Conservation (phyloP, 306 rosid species). For the Prunus mume region DNA sequence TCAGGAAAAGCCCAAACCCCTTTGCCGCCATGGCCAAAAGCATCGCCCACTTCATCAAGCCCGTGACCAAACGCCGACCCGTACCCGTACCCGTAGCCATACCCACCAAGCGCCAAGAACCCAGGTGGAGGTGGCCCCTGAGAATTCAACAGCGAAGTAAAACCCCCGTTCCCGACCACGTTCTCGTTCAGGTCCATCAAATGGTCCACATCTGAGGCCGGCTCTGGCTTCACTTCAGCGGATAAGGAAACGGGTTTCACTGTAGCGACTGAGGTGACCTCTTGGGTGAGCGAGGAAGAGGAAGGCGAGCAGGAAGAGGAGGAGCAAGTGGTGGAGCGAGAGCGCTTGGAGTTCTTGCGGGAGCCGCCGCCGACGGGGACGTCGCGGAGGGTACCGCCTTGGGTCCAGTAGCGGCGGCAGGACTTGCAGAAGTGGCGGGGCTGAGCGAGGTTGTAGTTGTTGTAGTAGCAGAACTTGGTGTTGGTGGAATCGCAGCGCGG, state of each 20-base stretch:
- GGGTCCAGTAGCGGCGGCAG: slow-evolving; percentile 67
- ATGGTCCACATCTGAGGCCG: slow-evolving; percentile 2
- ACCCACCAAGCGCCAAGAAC: slow-evolving; percentile 36
- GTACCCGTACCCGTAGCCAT: slow-evolving; percentile 30
- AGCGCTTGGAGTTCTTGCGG: slow-evolving; percentile 41
- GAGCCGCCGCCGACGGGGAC: slow-evolving; percentile 56
- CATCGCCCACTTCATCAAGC: slow-evolving; percentile 34
- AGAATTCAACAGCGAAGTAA: slow-evolving; percentile 26
- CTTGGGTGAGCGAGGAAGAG: slow-evolving; percentile 24
- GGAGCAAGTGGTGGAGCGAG: slow-evolving; percentile 21
- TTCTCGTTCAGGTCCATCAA: neutral
- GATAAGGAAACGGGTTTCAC: slow-evolving; percentile 6
- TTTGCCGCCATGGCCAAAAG: slow-evolving; percentile 24
- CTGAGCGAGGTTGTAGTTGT: slow-evolving; percentile 57
- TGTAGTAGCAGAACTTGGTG: slow-evolving; percentile 65
- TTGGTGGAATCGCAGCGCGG: slow-evolving; percentile 49
- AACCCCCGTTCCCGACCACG: neutral
- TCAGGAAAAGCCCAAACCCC: slow-evolving; percentile 34
- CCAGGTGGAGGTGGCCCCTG: slow-evolving; percentile 19
- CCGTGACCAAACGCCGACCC: slow-evolving; percentile 16
- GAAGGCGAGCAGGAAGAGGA: slow-evolving; percentile 25
- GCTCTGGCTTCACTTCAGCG: slow-evolving; percentile 3
- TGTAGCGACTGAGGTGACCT: neutral
- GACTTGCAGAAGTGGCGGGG: slow-evolving; percentile 59
- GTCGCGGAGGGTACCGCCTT: slow-evolving; percentile 51